These are phyloP conservation scores for Boletus huronensis DNA, from an alignment of 768 basidiomycete species.

Conservation along the genomic window DNA sequence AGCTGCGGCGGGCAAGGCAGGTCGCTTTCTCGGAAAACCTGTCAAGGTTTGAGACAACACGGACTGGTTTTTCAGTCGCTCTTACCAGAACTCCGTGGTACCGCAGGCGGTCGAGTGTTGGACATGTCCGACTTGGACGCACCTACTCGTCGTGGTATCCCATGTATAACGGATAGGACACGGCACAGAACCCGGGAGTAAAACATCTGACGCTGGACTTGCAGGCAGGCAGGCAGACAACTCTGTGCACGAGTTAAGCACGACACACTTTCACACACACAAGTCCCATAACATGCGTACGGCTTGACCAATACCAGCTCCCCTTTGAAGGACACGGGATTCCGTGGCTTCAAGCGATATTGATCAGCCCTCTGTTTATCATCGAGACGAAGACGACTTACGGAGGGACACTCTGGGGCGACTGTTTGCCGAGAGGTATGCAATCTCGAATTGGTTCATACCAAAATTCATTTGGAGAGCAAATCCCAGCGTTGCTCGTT, in stretches of 20 bases:
- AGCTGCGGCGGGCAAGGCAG: conserved; percentile 9
- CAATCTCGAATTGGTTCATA: conserved; percentile 10
- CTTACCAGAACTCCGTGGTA: conserved; percentile 13
- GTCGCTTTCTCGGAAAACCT: conserved; percentile 14
- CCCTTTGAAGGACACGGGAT: conserved; percentile 5
- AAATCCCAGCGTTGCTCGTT: conserved; percentile 10
- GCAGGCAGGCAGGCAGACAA: conserved; percentile 13
- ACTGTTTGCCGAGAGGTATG: conserved; percentile 4
- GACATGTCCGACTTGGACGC: background rate
- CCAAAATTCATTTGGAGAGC: conserved; percentile 16
- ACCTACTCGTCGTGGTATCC: conserved; percentile 1
- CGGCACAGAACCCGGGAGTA: background rate
- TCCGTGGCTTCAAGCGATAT: conserved; percentile 7
- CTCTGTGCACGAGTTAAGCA: conserved; percentile 6
- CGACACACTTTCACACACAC: background rate
- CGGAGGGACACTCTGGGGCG: conserved; percentile 7
- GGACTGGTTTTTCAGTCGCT: background rate
- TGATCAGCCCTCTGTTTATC: background rate
- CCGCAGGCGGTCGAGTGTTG: background rate
- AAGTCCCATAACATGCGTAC: background rate
- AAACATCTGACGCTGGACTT: background rate
- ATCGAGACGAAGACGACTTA: conserved; percentile 6
- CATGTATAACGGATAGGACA: conserved; percentile 10
- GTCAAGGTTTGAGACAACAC: background rate
- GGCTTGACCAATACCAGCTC: conserved; percentile 17